These are phyloP conservation scores for Corinectria fuckeliana DNA, from an alignment of 2,329 filamentous ascomycete genomes.

Conservation along the genomic window DNA sequence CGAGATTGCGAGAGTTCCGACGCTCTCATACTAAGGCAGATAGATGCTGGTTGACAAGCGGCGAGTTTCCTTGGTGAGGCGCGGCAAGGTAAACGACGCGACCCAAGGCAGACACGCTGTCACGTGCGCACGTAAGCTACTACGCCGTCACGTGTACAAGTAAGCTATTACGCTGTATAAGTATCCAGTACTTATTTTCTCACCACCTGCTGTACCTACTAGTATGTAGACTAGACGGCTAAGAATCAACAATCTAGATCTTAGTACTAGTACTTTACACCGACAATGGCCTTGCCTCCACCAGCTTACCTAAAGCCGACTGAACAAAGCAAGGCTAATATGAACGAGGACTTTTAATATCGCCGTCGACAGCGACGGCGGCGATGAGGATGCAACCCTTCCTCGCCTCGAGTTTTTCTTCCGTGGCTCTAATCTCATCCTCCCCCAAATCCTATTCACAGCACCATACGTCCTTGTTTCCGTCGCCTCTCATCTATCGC, in stretches of 20 bases:
- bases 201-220: not conserved
- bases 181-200: too few relatives aligned
- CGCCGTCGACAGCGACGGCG: not conserved
- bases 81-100: conserved; percentile 21
- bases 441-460: not conserved
- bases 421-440: not conserved
- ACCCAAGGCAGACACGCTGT: conserved; percentile 40
- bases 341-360: not conserved
- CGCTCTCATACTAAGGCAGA: not conserved
- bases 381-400: not conserved
- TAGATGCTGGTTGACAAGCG: not conserved
- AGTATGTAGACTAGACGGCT: not conserved
- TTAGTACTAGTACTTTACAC: not conserved
- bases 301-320: conserved; percentile 32
- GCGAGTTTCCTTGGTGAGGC: conserved; percentile 7
- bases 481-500: not conserved
- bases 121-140: too few relatives aligned
- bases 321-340: conserved; percentile 5
- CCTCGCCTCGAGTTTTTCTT: not conserved
- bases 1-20: not conserved
- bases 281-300: conserved; percentile 23
- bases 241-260: conserved; percentile 22
- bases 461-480: not conserved
- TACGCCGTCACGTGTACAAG: too few relatives aligned
- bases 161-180: too few relatives aligned